Conservation (phyloP, 2,329 filamentous ascomycete species). For the Colletotrichum destructivum region DNA sequence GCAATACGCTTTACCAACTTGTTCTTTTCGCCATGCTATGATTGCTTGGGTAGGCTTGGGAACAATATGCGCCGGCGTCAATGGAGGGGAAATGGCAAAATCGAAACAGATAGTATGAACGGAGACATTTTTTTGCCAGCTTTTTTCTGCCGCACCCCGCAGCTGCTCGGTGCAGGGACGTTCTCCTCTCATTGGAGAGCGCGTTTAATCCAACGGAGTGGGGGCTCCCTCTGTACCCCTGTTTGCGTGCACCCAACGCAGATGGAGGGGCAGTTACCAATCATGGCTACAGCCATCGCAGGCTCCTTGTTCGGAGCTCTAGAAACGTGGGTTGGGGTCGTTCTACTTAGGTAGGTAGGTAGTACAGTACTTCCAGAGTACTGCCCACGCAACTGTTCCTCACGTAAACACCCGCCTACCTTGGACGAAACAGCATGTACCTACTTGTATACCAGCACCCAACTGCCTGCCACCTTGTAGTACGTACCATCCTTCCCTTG, state of each 20-base stretch:
- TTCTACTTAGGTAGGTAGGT: background rate
- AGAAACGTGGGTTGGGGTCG: conserved; percentile 9
- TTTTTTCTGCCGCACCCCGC: conserved; percentile 19
- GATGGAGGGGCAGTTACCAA: conserved; percentile 25
- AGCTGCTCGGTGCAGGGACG: conserved; percentile 15
- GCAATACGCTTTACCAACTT: no score
- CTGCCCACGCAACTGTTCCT: no score
- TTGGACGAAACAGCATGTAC: no score
- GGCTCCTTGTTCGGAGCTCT: conserved; percentile 25
- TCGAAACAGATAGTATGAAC: background rate
- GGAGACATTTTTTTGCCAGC: background rate
- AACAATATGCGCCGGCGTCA: background rate
- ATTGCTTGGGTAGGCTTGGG: background rate
- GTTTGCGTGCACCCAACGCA: background rate
- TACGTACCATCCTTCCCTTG: background rate
- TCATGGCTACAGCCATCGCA: conserved; percentile 7
- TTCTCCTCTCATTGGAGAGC: conserved; percentile 18
- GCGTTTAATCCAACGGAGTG: conserved; percentile 4
- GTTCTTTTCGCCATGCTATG: no score
- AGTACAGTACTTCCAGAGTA: no score
- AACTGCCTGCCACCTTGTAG: conserved; percentile 5
- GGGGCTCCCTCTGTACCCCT: conserved; percentile 4
- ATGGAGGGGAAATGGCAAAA: background rate
- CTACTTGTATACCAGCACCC: no score
- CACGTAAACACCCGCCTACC: no score